Conservation (phyloP, 176 grass and related monocot genomes). For the Carex scoparia region DNA sequence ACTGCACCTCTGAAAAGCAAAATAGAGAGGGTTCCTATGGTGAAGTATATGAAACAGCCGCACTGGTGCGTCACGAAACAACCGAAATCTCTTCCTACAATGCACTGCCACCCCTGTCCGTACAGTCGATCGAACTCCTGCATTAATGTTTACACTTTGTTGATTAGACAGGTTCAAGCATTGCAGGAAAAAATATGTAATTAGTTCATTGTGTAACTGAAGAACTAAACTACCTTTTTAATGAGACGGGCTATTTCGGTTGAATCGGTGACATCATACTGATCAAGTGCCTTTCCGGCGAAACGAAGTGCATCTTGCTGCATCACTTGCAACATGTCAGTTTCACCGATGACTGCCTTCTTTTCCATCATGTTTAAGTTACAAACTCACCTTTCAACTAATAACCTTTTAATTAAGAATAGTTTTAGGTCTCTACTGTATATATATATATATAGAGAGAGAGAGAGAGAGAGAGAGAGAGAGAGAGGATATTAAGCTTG, state of each 20-base stretch:
- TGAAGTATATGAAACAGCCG: conserved; percentile 68
- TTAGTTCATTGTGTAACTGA: neutral
- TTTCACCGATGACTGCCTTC: conserved; percentile 48
- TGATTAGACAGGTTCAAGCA: neutral
- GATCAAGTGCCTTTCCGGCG: conserved; percentile 47
- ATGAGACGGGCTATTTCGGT: conserved; percentile 50
- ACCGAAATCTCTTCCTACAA: conserved; percentile 54
- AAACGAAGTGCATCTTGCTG: conserved; percentile 45
- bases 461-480: neutral
- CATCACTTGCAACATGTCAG: conserved; percentile 47
- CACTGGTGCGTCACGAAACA: conserved; percentile 49
- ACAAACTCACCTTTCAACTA: neutral
- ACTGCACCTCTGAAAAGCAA: conserved; percentile 46
- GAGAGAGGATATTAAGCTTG: neutral
- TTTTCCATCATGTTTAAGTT: conserved; percentile 48
- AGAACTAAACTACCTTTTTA: conserved; percentile 39
- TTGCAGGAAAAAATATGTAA: neutral
- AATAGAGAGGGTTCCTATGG: conserved; percentile 50
- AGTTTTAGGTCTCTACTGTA: neutral
- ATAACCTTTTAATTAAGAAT: neutral
- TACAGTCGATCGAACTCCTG: conserved; percentile 50
- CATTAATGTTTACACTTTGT: neutral
- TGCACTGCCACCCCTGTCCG: conserved; percentile 51
- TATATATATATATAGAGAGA: neutral
- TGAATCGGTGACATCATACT: conserved; percentile 44